Evolutionary conservation across 2,329 filamentous ascomycete species (phyloP).

Genomic region (Grosmannia huntii): DNA sequence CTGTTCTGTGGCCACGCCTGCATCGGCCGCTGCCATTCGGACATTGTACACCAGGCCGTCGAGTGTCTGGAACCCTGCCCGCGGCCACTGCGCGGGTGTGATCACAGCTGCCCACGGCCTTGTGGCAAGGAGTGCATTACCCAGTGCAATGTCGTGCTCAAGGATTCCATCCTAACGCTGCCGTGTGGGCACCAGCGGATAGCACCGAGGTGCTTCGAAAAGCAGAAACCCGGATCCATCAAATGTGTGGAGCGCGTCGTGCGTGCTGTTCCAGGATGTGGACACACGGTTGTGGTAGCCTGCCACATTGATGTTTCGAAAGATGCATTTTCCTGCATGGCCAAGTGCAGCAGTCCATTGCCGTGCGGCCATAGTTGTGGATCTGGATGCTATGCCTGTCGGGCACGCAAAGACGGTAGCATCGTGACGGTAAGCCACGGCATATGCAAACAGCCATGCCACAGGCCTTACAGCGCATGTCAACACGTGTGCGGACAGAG

Average conservation of each 20-base stretch:
- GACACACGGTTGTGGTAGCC: constrained; percentile 34
- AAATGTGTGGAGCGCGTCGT: constrained; percentile 33
- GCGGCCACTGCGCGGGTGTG: constrained; percentile 26
- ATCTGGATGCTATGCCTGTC: constrained; percentile 36
- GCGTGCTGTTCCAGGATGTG: constrained; percentile 39
- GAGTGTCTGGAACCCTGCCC: constrained; percentile 32
- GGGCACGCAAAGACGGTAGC: constrained; percentile 18
- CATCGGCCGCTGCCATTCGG: constrained; percentile 31
- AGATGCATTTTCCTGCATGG: constrained; percentile 31
- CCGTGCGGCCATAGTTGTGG: constrained; percentile 48
- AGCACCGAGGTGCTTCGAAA: constrained; percentile 23
- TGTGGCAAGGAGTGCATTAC: constrained; percentile 31
- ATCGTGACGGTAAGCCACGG: constrained; percentile 27
- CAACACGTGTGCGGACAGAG: constrained; percentile 34
- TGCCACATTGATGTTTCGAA: constrained; percentile 35
- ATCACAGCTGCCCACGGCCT: constrained; percentile 27
- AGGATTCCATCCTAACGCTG: constrained; percentile 22
- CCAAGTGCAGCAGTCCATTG: constrained; percentile 30
- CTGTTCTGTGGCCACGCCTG: constrained; percentile 37
- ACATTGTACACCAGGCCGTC: constrained; percentile 31
- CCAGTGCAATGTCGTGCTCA: constrained; percentile 22
- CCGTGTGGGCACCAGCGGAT: constrained; percentile 28
- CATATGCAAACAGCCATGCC: constrained; percentile 34
- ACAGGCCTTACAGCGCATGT: constrained; percentile 38
- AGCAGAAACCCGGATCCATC: constrained; percentile 31